A percentile compares a stretch with the other conserved stretches of the same genome.
phyloP scores from a whole-genome alignment of 1,284 basidiomycete species.

The Vanrija sp. region DNA sequence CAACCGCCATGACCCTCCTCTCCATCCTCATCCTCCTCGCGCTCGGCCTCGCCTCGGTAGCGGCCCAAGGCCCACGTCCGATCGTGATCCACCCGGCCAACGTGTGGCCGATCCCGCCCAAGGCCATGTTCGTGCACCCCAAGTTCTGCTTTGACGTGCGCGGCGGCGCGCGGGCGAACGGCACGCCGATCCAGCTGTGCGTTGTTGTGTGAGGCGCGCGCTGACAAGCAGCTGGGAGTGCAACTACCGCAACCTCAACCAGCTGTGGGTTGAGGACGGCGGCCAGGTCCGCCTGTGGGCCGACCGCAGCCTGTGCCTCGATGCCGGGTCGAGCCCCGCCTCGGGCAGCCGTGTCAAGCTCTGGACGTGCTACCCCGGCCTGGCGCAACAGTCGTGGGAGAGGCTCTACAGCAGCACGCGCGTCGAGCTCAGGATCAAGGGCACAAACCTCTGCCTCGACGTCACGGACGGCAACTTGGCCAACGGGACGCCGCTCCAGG shows the following conservation, averaged over 20 bases:
- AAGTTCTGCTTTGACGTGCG: slow-evolving; percentile 13
- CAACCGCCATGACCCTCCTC: no score
- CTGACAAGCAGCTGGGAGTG: slow-evolving; percentile 19
- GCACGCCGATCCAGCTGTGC: slow-evolving; percentile 10
- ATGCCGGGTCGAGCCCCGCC: neutral
- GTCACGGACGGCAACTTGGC: slow-evolving; percentile 24
- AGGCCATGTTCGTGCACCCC: no score
- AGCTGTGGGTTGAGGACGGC: neutral
- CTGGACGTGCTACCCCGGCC: slow-evolving; percentile 11
- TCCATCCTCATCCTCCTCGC: no score
- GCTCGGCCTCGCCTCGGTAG: no score
- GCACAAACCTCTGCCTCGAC: slow-evolving; percentile 33
- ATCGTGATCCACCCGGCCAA: no score
- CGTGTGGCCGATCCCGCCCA: no score
- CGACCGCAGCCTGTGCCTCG: no score
- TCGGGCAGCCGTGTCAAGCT: slow-evolving; percentile 7
- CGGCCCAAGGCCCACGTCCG: no score
- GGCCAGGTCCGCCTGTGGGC: no score
- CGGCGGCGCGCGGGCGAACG: slow-evolving; percentile 5
- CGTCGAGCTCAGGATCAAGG: no score
- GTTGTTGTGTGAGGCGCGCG: no score
- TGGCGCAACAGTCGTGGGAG: slow-evolving; percentile 8
- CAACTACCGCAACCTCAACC: slow-evolving; percentile 16
- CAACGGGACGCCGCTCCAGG: slow-evolving; percentile 32
- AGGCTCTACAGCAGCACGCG: neutral